Percentiles rank a stretch among this genome's conserved stretches.
These are phyloP conservation scores for Nemania serpens DNA, from an alignment of 2,329 filamentous ascomycete species.

Conservation along the genomic window DNA sequence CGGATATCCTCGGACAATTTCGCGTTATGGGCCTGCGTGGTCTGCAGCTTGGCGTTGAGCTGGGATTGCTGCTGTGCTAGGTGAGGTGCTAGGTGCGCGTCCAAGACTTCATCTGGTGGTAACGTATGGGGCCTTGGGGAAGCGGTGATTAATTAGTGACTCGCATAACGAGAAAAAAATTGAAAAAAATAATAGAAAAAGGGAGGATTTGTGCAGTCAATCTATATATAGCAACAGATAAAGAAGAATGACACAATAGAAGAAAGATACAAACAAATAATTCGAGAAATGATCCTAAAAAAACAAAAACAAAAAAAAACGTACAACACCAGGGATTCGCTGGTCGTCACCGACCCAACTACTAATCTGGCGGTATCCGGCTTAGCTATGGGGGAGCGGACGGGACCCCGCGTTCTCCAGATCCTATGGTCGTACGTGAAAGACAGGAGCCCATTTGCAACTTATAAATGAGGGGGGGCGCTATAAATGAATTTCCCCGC, in stretches of 20 bases:
- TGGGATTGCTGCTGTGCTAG: slow-evolving; percentile 58
- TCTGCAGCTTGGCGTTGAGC: slow-evolving; percentile 62
- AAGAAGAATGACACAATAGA: neutral
- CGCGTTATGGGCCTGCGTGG: slow-evolving; percentile 61
- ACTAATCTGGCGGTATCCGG: slow-evolving; percentile 40
- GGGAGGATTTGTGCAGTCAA: neutral
- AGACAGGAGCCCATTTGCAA: neutral
- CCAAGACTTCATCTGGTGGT: slow-evolving; percentile 55
- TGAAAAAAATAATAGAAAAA: neutral
- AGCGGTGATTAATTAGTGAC: too few relatives aligned
- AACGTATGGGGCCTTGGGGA: slow-evolving; percentile 57
- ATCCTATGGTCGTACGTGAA: slow-evolving; percentile 42
- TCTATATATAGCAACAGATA: neutral
- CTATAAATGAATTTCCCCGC: neutral
- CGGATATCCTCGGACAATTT: slow-evolving; percentile 56
- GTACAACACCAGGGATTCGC: slow-evolving; percentile 44
- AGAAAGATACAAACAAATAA: neutral
- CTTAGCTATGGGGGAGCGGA: slow-evolving; percentile 43
- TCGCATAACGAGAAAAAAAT: neutral
- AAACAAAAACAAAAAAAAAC: slow-evolving; percentile 31
- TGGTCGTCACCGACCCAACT: slow-evolving; percentile 44
- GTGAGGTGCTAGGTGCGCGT: slow-evolving; percentile 60
- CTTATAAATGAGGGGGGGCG: slow-evolving; percentile 30
- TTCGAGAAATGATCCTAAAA: neutral
- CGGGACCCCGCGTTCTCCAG: slow-evolving; percentile 40